These are phyloP conservation scores for Xylaria intraflava DNA, from an alignment of 495 filamentous ascomycete species.

Conservation along the genomic window DNA sequence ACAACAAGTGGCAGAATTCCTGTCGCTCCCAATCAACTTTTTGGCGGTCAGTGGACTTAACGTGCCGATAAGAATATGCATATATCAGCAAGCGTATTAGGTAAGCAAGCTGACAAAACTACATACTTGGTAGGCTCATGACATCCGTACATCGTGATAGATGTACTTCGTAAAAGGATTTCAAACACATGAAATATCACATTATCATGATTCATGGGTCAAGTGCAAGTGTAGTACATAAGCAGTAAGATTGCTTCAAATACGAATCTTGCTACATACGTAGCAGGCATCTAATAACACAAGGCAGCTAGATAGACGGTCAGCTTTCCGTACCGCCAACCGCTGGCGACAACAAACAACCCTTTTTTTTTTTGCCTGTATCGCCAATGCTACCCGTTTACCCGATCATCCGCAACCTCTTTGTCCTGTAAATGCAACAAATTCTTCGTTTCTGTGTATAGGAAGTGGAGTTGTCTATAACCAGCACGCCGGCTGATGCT, in stretches of 20 bases:
- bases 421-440: conserved; percentile 6
- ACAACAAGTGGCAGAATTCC: conserved; percentile 18
- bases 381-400: neutral
- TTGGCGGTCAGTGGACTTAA: conserved; percentile 13
- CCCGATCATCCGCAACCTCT: neutral
- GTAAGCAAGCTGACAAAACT: neutral
- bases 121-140: too few relatives aligned
- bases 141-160: too few relatives aligned
- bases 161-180: too few relatives aligned
- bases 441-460: conserved; percentile 23
- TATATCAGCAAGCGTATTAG: neutral
- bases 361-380: neutral
- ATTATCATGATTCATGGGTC: too few relatives aligned
- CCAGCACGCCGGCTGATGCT: conserved; percentile 21
- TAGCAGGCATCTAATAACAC: neutral
- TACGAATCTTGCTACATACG: neutral
- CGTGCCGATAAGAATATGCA: conserved; percentile 5
- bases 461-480: conserved; percentile 32
- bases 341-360: neutral
- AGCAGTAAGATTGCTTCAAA: too few relatives aligned
- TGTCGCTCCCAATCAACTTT: conserved; percentile 15
- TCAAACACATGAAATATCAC: too few relatives aligned
- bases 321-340: neutral
- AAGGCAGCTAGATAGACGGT: neutral
- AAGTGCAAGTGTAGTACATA: too few relatives aligned